Conservation (phyloP, 306 rosid genomes). For the Fragaria ananassa region DNA sequence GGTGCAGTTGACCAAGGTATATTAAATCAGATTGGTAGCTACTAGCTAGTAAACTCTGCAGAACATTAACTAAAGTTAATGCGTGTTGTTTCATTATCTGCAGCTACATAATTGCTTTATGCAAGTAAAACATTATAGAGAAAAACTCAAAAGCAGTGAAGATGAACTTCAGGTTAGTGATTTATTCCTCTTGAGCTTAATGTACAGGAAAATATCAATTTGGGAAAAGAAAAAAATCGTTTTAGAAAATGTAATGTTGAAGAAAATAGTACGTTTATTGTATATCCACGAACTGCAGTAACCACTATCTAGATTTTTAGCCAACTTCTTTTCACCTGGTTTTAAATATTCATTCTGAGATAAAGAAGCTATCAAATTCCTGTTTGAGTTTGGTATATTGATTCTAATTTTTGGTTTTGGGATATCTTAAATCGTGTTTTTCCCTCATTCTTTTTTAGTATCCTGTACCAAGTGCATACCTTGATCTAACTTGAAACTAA, state of each 20-base stretch:
- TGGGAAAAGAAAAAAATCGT: neutral
- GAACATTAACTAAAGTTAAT: slow-evolving; percentile 15
- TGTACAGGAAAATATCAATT: neutral
- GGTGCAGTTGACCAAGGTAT: slow-evolving; percentile 71
- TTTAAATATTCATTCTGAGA: neutral
- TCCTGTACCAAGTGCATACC: neutral
- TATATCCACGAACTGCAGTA: neutral
- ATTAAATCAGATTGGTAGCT: neutral
- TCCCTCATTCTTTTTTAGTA: neutral
- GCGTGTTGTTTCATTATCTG: slow-evolving; percentile 23
- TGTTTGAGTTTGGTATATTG: neutral
- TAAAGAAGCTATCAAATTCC: neutral
- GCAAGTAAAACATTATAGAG: slow-evolving; percentile 57
- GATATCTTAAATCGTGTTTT: neutral
- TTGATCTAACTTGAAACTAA: neutral
- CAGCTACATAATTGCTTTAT: slow-evolving; percentile 70
- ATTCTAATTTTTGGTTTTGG: neutral
- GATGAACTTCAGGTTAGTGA: slow-evolving; percentile 81
- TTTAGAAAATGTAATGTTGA: neutral
- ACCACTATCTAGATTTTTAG: neutral
- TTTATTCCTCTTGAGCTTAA: neutral
- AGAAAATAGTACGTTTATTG: neutral
- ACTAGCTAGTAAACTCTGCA: neutral
- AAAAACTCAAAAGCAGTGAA: slow-evolving; percentile 61
- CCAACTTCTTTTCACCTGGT: neutral